Conservation (phyloP, 2,329 filamentous ascomycete genomes). For the Diaporthe citri region DNA sequence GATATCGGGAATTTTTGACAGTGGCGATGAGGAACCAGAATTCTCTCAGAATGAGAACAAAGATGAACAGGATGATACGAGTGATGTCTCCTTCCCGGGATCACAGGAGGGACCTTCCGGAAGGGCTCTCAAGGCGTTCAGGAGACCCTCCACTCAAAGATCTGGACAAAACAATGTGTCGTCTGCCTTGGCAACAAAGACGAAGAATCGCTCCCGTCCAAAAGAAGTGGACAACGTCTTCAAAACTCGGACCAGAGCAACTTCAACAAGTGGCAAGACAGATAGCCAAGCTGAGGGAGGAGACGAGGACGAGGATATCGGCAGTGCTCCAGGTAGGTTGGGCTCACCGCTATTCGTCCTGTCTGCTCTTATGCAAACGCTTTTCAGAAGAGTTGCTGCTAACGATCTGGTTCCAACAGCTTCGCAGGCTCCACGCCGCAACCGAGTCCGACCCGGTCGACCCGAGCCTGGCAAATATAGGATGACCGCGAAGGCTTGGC, state of each 20-base stretch:
- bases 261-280: not conserved
- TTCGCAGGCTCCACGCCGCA: conserved; percentile 7
- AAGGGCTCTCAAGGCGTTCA: not conserved
- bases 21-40: not conserved
- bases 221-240: not conserved
- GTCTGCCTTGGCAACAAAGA: not conserved
- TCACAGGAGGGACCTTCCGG: not conserved
- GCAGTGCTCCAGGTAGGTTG: not conserved
- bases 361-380: not conserved
- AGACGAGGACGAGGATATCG: not conserved
- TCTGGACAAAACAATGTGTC: not conserved
- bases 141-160: not conserved
- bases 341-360: not conserved
- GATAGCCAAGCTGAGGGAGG: not conserved
- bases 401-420: not conserved
- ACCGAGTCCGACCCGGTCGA: not conserved
- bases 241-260: not conserved
- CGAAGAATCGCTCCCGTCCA: not conserved
- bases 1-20: not conserved
- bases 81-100: not conserved
- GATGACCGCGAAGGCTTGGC: not conserved
- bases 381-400: not conserved
- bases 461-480: not conserved
- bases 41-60: not conserved
- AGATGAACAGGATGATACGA: not conserved